Evolutionary conservation across 495 filamentous ascomycete genomes (phyloP), one percentile per base, ranked within the genome.

Genomic region (Lophium mytilinum): DNA sequence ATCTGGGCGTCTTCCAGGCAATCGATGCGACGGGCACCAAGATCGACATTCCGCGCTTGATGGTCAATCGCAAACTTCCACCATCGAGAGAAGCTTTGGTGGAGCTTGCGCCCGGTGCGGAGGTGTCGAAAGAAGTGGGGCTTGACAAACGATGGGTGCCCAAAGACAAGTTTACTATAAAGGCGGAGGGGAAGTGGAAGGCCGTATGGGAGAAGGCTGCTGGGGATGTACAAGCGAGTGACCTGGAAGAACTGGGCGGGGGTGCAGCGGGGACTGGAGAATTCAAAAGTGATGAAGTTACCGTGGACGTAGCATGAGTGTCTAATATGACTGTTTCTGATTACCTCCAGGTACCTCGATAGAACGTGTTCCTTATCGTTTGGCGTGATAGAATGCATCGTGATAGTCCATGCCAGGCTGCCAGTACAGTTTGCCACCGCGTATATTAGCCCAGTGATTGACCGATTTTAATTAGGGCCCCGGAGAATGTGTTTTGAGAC

Each of bases 141-240:
- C 51, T 66, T 34, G 41, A 62, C 47, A 52, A 58, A 30, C 55
- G 55, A 1, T 59, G 58, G 63, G 56, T 62, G 63, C 58, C 55
- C 5, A 18, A 4, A 9, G 47, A 37, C 11, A 52, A 52, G 45
- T 66, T 62, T 42, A 55, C 56, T 19, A 49, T 66, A 19, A 24
- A 34, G 7, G 59, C 35, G 12, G 47, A 54, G 19, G 63, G 63
- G 0, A 14, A 33, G 2, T 59, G 57, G 50, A 39, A 52, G 9
- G 63, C 37, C 0, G 39, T 66, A n/a, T 62, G 63, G 63, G 58
- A 62, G 45, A 53, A 56, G 43, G 14, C 21, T 3, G 55, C 30
- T 4, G 21, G 47, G 11, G 59, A 66, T 4, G 46, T 66, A 10
- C 24, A 21, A 10, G 52, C 45, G 15, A 45, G 43, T 14, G 58